Evolutionary conservation across 305 asterid species (phyloP).

Genomic region (Nicotiana rustica): DNA sequence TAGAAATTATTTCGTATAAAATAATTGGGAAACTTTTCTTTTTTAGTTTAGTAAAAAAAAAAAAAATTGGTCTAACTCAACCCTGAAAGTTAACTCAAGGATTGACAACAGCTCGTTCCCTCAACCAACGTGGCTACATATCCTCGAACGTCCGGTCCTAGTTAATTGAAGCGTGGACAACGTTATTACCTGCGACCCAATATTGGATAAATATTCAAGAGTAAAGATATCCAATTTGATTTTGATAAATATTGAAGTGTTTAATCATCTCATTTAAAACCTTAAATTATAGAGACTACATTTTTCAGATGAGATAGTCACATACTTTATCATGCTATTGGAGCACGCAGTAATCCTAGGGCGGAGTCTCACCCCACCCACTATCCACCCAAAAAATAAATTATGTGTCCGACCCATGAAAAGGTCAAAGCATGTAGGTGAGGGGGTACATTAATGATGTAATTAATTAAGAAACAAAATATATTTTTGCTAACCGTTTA

Average conservation of each 20-base stretch:
- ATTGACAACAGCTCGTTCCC: background rate
- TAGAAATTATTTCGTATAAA: background rate
- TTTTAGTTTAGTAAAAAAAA: background rate
- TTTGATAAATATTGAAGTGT: background rate
- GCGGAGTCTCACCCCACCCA: too few species aligned
- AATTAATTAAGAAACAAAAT: too few species aligned
- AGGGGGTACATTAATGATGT: too few species aligned
- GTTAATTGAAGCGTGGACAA: background rate
- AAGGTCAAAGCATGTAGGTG: too few species aligned
- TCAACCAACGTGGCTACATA: background rate
- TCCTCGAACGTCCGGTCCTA: background rate
- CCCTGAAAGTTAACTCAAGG: background rate
- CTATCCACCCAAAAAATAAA: background rate
- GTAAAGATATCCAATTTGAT: background rate
- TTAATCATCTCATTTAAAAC: background rate
- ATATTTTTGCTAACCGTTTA: too few species aligned
- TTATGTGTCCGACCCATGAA: background rate
- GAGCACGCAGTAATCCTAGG: too few species aligned
- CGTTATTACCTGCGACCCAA: background rate
- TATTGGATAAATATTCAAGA: background rate
- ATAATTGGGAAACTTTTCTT: background rate
- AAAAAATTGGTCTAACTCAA: background rate
- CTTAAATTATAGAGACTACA: background rate
- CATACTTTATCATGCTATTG: background rate
- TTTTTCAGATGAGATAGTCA: too few species aligned